A percentile compares a stretch with the other conserved stretches of the same genome.
Evolutionary conservation across 1,139 yeast species (phyloP).

Genomic region (Pichia sp.): DNA sequence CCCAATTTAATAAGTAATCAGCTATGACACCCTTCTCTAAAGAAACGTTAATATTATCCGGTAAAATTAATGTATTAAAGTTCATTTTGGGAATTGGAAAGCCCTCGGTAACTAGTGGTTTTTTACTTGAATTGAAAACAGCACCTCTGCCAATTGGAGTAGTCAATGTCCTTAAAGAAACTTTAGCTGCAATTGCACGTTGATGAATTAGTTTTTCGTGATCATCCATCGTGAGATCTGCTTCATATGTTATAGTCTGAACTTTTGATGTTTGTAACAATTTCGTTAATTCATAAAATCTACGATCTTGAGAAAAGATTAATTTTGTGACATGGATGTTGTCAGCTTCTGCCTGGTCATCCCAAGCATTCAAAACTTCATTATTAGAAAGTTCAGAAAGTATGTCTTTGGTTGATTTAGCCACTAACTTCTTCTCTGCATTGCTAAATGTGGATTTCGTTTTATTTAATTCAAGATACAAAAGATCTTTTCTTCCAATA

Average conservation of each 20-base stretch:
- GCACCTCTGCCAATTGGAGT: slow-evolving; percentile 78
- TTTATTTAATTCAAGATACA: slow-evolving; percentile 14
- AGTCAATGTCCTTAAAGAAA: slow-evolving; percentile 67
- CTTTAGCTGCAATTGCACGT: slow-evolving; percentile 55
- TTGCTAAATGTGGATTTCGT: not conserved
- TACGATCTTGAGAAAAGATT: slow-evolving; percentile 69
- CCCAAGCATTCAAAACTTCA: slow-evolving; percentile 54
- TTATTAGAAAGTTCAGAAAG: slow-evolving; percentile 29
- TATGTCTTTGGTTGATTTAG: slow-evolving; percentile 42
- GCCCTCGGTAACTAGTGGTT: slow-evolving; percentile 78
- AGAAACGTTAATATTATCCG: slow-evolving; percentile 58
- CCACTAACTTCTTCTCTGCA: not conserved
- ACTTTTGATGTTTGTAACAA: slow-evolving; percentile 64
- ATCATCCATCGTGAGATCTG: slow-evolving; percentile 39
- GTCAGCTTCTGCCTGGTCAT: slow-evolving; percentile 61
- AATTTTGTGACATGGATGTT: slow-evolving; percentile 58
- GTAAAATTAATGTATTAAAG: slow-evolving; percentile 59
- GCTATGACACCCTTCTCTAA: slow-evolving; percentile 51
- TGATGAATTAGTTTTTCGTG: slow-evolving; percentile 53
- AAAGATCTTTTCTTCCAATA: slow-evolving; percentile 63
- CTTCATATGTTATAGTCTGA: slow-evolving; percentile 35
- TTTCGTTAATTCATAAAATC: slow-evolving; percentile 71
- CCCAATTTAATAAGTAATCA: slow-evolving; percentile 62
- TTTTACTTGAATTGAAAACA: slow-evolving; percentile 59
- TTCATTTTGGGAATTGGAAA: slow-evolving; percentile 75